Evolutionary conservation across 768 basidiomycete genomes (phyloP).

Genomic region (Termitomyces bulborhizus): DNA sequence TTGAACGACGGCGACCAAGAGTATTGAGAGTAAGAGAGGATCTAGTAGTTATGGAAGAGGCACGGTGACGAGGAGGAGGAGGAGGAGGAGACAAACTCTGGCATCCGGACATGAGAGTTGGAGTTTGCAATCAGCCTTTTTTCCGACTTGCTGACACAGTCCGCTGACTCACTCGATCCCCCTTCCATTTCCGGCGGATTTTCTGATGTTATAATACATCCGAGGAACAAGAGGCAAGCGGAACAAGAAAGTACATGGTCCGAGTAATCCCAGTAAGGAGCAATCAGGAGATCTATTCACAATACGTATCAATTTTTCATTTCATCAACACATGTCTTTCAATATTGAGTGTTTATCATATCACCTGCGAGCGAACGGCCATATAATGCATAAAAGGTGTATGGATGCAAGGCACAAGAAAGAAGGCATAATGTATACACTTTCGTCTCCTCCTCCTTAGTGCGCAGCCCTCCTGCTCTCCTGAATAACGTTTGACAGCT

Average conservation of each 20-base stretch:
- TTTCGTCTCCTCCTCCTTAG: slow-evolving; percentile 17
- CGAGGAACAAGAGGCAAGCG: background rate
- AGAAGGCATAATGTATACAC: background rate
- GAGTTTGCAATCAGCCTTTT: background rate
- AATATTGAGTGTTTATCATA: no score
- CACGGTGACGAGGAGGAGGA: slow-evolving; percentile 44
- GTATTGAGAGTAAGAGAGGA: slow-evolving; percentile 44
- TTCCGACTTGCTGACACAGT: slow-evolving; percentile 5
- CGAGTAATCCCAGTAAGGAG: background rate
- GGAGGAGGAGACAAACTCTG: slow-evolving; percentile 29
- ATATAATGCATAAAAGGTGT: background rate
- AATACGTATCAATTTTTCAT: background rate
- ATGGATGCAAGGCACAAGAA: background rate
- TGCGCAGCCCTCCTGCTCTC: slow-evolving; percentile 77
- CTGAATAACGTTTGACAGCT: slow-evolving; percentile 87
- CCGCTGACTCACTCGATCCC: slow-evolving; percentile 10
- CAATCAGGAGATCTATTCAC: no score
- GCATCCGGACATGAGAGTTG: slow-evolving; percentile 13
- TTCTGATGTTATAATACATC: background rate
- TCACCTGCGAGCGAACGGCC: background rate
- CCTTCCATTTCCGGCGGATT: slow-evolving; percentile 5
- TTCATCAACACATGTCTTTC: background rate
- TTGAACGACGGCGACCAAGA: slow-evolving; percentile 50
- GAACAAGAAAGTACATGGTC: background rate
- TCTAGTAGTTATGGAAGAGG: slow-evolving; percentile 54